These are phyloP conservation scores for Lentinula novae-zelandiae DNA, from an alignment of 1,284 basidiomycete species.

Conservation along the genomic window DNA sequence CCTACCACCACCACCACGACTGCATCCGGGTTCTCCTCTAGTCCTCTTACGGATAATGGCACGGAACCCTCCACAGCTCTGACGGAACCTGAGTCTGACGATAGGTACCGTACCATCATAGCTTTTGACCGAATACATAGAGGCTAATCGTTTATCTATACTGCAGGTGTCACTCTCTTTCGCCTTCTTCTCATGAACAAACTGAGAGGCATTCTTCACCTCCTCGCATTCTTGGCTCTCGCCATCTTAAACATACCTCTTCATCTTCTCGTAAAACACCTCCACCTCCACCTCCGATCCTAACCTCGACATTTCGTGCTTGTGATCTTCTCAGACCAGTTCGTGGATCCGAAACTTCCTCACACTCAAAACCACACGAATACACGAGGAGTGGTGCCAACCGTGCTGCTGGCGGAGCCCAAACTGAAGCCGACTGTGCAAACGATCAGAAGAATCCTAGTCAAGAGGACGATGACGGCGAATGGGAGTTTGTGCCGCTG, in stretches of 20 bases:
- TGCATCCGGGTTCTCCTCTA: not conserved
- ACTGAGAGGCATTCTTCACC: not conserved
- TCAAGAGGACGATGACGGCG: conserved; percentile 25
- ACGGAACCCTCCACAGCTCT: conserved; percentile 2
- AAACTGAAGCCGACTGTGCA: not conserved
- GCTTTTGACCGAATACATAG: not conserved
- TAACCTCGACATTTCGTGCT: conserved; percentile 50
- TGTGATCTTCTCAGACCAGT: conserved; percentile 34
- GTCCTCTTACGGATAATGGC: not conserved
- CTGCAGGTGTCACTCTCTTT: not conserved
- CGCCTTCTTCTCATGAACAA: not conserved
- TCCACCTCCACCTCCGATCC: conserved; percentile 27
- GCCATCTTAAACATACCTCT: conserved; percentile 6
- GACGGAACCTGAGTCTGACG: not conserved
- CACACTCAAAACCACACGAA: not conserved
- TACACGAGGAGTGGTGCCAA: not conserved
- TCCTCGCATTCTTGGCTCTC: not conserved
- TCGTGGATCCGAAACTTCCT: not conserved
- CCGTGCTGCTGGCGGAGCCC: not conserved
- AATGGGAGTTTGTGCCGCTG: conserved; percentile 62
- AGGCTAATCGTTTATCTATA: not conserved
- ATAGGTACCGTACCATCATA: not conserved
- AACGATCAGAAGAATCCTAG: not conserved
- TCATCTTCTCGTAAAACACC: not conserved
- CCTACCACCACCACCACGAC: not conserved